Conservation (phyloP, 2,329 filamentous ascomycete species). For the Metarhizium sp. region DNA sequence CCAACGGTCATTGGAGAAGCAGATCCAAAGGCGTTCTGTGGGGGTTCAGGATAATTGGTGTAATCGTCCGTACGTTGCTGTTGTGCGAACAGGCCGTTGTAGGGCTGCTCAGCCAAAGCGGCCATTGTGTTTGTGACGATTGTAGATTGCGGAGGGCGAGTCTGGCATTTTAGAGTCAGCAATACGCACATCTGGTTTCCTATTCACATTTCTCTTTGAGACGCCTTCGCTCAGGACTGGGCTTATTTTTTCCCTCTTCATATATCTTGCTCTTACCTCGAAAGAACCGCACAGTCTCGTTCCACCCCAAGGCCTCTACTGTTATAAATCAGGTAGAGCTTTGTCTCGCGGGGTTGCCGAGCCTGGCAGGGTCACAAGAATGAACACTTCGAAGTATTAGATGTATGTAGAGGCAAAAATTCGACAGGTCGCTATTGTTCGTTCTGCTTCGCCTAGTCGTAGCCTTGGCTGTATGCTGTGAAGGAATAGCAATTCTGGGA, state of each 20-base stretch:
- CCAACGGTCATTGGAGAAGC: conserved; percentile 37
- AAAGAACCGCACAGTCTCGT: not conserved
- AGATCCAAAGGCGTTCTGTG: conserved; percentile 28
- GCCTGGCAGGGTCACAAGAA: not conserved
- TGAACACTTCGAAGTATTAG: not conserved
- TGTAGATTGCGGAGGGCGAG: not conserved
- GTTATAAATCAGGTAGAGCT: not conserved
- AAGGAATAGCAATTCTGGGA: not conserved
- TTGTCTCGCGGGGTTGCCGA: not conserved
- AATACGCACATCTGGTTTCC: too few relatives aligned
- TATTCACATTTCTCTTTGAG: too few relatives aligned
- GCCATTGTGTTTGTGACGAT: not conserved
- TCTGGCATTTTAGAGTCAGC: not conserved
- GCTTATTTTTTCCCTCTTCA: not conserved
- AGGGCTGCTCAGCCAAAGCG: conserved; percentile 3
- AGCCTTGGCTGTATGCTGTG: not conserved
- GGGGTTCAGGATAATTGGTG: conserved; percentile 36
- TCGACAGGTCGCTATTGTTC: not conserved
- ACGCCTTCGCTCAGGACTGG: too few relatives aligned
- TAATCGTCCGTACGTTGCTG: conserved; percentile 28
- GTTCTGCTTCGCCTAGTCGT: not conserved
- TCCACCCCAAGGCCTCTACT: not conserved
- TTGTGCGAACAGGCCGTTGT: conserved; percentile 6
- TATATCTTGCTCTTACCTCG: not conserved
- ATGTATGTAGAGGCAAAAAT: not conserved